These are phyloP conservation scores for Lanmaoa pseudosensibilis DNA, from an alignment of 768 basidiomycete species.

Conservation along the genomic window DNA sequence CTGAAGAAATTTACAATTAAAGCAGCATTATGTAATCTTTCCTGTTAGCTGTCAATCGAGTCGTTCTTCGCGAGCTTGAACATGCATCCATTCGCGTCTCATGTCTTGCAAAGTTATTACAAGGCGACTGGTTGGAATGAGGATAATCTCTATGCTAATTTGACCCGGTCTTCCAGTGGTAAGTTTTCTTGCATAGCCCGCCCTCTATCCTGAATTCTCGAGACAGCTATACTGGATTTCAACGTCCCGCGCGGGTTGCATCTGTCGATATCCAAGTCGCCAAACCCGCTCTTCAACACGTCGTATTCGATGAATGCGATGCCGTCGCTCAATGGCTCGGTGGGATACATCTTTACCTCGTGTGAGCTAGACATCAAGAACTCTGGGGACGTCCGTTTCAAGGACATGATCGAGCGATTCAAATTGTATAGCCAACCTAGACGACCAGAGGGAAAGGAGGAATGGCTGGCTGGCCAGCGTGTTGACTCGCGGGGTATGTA, in stretches of 20 bases:
- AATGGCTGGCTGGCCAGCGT: constrained; percentile 78
- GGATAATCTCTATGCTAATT: constrained; percentile 87
- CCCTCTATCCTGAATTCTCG: constrained; percentile 4
- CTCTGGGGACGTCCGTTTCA: constrained; percentile 74
- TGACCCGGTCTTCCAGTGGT: constrained; percentile 91
- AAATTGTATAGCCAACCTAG: constrained; percentile 79
- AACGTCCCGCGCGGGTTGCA: constrained; percentile 78
- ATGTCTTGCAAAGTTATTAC: constrained; percentile 88
- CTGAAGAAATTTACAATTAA: not conserved
- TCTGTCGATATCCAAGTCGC: constrained; percentile 82
- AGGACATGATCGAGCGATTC: constrained; percentile 89
- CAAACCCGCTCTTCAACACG: constrained; percentile 85
- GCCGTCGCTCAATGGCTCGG: constrained; percentile 88
- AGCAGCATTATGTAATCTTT: constrained; percentile 17
- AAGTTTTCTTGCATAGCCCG: constrained; percentile 19
- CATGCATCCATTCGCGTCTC: constrained; percentile 87
- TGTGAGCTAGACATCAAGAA: constrained; percentile 73
- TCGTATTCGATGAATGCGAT: constrained; percentile 92
- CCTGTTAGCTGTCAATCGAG: not conserved
- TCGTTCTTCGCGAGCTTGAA: not conserved
- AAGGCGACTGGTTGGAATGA: constrained; percentile 95
- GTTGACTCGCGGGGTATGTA: constrained; percentile 70
- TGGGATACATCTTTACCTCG: constrained; percentile 92
- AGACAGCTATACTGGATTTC: constrained; percentile 86
- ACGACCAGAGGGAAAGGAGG: constrained; percentile 74